Evolutionary conservation across 495 filamentous ascomycete species (phyloP).

Genomic region (Trichoderma gamsii): DNA sequence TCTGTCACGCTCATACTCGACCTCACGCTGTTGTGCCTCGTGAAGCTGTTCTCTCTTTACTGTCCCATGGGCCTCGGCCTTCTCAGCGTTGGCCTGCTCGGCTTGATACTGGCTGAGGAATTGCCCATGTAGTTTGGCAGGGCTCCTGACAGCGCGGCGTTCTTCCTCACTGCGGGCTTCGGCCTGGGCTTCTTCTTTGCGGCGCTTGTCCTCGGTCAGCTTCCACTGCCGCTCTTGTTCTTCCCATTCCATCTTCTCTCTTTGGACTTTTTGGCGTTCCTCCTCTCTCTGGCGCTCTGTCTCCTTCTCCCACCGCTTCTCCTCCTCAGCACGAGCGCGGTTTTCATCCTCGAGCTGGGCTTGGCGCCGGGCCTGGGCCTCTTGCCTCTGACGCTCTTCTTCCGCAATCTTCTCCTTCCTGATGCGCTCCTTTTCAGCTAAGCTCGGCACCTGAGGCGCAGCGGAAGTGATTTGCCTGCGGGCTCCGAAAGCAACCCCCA

Average conservation of each 20-base stretch:
- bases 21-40: constrained; percentile 77
- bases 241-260: constrained; percentile 76
- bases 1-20: constrained; percentile 74
- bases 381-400: constrained; percentile 51
- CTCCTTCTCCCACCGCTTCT: constrained; percentile 75
- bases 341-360: constrained; percentile 61
- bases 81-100: constrained; percentile 37
- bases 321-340: constrained; percentile 60
- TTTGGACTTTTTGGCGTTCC: constrained; percentile 61
- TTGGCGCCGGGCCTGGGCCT: constrained; percentile 43
- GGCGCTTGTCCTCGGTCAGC: constrained; percentile 68
- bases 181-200: constrained; percentile 66
- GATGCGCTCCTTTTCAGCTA: constrained; percentile 51
- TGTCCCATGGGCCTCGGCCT: constrained; percentile 27
- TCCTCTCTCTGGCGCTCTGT: constrained; percentile 59
- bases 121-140: constrained; percentile 70
- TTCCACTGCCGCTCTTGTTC: constrained; percentile 80
- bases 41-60: constrained; percentile 56
- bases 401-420: constrained; percentile 49
- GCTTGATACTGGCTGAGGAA: constrained; percentile 82
- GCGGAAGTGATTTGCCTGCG: constrained; percentile 87
- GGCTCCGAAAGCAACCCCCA: constrained; percentile 87
- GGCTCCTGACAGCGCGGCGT: constrained; percentile 55
- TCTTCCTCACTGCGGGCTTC: constrained; percentile 63
- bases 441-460: constrained; percentile 67